phyloP scores from a whole-genome alignment of 768 basidiomycete species.

The Tulasnella sp. region DNA sequence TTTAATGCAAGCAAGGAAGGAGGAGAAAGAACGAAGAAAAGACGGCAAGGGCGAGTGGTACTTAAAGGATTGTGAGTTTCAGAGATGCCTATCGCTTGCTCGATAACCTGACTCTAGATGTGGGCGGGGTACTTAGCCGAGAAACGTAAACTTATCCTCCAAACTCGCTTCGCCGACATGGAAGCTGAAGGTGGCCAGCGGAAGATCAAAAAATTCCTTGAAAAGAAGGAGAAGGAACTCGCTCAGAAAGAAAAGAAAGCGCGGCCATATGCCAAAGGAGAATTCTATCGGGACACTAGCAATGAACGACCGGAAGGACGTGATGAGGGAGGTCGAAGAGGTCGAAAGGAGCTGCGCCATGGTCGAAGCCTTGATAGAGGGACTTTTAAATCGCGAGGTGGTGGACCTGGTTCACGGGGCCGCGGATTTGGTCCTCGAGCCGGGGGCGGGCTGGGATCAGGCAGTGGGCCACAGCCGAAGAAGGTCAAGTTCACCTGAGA shows the following conservation, averaged over 20 bases:
- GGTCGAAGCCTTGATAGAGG: neutral
- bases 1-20: conserved; percentile 48
- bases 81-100: neutral
- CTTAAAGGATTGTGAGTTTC: conserved; percentile 69
- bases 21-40: conserved; percentile 62
- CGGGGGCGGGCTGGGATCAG: neutral
- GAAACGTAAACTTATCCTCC: conserved; percentile 66
- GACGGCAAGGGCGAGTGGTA: conserved; percentile 81
- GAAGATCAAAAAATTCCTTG: conserved; percentile 82
- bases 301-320: neutral
- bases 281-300: conserved; percentile 20
- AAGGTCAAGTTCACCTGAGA: neutral
- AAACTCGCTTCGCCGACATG: conserved; percentile 75
- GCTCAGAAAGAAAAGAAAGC: conserved; percentile 85
- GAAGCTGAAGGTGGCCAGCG: conserved; percentile 69
- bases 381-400: neutral
- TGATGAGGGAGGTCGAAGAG: conserved; percentile 9
- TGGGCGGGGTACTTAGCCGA: conserved; percentile 49
- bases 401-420: neutral
- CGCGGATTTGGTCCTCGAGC: neutral
- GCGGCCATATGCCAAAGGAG: conserved; percentile 54
- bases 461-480: neutral
- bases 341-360: neutral
- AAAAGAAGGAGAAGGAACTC: conserved; percentile 83
- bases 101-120: conserved; percentile 10